Base-by-base conservation (phyloP, 495 filamentous ascomycete genomes). In the Jackrogersella minutella region DNA sequence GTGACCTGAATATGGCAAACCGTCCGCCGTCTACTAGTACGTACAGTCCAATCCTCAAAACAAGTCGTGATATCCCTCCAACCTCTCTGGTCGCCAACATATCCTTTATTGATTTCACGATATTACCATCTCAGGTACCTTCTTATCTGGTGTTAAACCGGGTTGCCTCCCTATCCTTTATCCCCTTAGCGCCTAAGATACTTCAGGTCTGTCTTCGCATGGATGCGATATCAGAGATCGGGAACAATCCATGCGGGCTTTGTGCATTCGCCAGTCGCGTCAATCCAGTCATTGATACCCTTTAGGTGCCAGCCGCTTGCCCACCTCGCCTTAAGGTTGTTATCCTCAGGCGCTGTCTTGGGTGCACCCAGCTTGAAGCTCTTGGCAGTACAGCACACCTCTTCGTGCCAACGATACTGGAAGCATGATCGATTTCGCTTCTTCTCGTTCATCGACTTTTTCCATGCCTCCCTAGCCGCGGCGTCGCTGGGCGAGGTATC, bases 401-500 rank as follows among this genome's bases (percentile, higher is more conserved):
- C 70, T 5, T 77, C 66, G 52, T 76, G 75, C 69, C 70, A 77
- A 8, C 73, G 73, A 53, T 75, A 76, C 37, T 77, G 75, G 54
- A 77, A 77, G 41, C 75, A 77, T 0, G 64, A 49, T 36, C 73
- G 66, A 26, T 72, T 65, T 11, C 64, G 54, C 36, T 66, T 68
- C 64, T 77, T 71, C 34, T 74, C 65, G 44, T 74, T 66, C 56
- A 65, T 50, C 7, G 54, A 21, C 24, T 66, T 69, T 36, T 66
- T 66, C 61, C 62, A 61, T n/a, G 51, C 50, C 28, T 66, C 58
- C n/a, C 65, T 58, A 76, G 86, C 51, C 21, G 59, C 40, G 58
- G 65, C 60, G 88, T 91, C 62, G 82, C 86, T 91, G 91, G 91
- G 71, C 84, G 77, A 49, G 88, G 90, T 63, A 91, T 74, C 73